Conservation (phyloP, 371 early-diverging fungal species). For the Entomophthora muscae region DNA sequence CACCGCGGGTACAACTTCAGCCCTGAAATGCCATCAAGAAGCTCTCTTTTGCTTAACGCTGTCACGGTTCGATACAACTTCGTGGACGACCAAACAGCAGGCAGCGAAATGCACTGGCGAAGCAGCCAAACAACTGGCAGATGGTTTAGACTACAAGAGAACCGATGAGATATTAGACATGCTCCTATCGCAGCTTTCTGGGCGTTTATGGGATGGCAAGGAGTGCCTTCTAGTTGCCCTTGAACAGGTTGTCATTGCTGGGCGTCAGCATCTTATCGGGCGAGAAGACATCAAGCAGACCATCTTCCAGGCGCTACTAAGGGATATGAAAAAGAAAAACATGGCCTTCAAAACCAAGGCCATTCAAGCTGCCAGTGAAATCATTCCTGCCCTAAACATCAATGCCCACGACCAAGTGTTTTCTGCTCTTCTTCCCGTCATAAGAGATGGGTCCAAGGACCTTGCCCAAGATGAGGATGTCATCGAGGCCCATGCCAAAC, state of each 20-base stretch:
- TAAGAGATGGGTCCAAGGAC: constrained; percentile 18
- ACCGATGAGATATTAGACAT: constrained; percentile 24
- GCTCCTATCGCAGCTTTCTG: constrained; percentile 40
- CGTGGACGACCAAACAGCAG: constrained; percentile 65
- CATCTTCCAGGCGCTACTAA: constrained; percentile 26
- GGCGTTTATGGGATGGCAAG: constrained; percentile 79
- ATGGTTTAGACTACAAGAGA: constrained; percentile 8
- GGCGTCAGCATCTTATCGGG: constrained; percentile 22
- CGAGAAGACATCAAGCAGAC: constrained; percentile 18
- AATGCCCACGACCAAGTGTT: constrained; percentile 33
- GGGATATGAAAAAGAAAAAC: constrained; percentile 55
- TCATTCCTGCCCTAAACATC: constrained; percentile 30
- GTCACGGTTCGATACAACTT: constrained; percentile 38
- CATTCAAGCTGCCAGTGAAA: constrained; percentile 37
- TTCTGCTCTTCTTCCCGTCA: constrained; percentile 29
- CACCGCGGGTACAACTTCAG: constrained; percentile 29
- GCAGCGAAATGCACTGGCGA: constrained; percentile 50
- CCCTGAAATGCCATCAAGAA: background rate
- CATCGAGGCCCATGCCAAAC: constrained; percentile 42
- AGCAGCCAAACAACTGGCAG: constrained; percentile 24
- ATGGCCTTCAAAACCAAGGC: constrained; percentile 44
- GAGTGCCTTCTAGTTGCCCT: constrained; percentile 48
- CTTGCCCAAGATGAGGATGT: constrained; percentile 31
- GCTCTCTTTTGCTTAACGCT: constrained; percentile 26
- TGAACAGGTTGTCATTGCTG: constrained; percentile 13